phyloP scores from a whole-genome alignment of 2,329 filamentous ascomycete species.

The Acrocalymma vagum region DNA sequence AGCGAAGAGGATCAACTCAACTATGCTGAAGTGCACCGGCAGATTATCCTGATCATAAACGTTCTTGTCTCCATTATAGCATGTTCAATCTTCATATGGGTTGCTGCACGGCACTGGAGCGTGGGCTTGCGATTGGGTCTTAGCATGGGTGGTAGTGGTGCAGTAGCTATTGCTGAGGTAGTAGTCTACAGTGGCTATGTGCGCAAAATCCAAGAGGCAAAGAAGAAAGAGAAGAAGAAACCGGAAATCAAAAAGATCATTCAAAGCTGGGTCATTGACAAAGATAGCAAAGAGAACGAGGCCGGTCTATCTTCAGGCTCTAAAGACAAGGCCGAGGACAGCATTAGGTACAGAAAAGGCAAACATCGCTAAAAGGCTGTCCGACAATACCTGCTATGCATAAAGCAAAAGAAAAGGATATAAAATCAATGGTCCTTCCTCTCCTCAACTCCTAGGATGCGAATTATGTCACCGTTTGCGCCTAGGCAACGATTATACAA shows the following conservation, averaged over 20 bases:
- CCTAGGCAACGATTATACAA: conserved; percentile 7
- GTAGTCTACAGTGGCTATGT: conserved; percentile 80
- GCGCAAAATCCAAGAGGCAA: conserved; percentile 74
- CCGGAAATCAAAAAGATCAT: conserved; percentile 75
- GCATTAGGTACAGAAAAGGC: conserved; percentile 52
- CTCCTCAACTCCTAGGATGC: conserved; percentile 33
- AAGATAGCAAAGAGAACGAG: conserved; percentile 17
- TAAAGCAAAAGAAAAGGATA: conserved; percentile 2
- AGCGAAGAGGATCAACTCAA: conserved; percentile 68
- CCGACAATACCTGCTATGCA: conserved; percentile 17
- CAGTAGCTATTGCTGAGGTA: conserved; percentile 79
- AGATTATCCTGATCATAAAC: conserved; percentile 86
- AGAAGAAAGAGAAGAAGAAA: conserved; percentile 66
- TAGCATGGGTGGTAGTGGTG: conserved; percentile 72
- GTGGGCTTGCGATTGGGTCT: conserved; percentile 74
- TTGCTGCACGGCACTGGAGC: conserved; percentile 79
- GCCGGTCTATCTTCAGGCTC: conserved; percentile 12
- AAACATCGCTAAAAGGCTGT: conserved; percentile 49
- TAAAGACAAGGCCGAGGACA: conserved; percentile 38
- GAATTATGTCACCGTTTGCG: conserved; percentile 11
- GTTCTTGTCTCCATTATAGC: conserved; percentile 87
- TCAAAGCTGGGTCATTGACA: conserved; percentile 71
- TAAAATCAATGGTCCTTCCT: neutral
- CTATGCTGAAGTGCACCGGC: conserved; percentile 78
- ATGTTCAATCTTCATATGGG: conserved; percentile 79